Conservation (phyloP, 2,329 filamentous ascomycete genomes). For the Colletotrichum cereale region DNA sequence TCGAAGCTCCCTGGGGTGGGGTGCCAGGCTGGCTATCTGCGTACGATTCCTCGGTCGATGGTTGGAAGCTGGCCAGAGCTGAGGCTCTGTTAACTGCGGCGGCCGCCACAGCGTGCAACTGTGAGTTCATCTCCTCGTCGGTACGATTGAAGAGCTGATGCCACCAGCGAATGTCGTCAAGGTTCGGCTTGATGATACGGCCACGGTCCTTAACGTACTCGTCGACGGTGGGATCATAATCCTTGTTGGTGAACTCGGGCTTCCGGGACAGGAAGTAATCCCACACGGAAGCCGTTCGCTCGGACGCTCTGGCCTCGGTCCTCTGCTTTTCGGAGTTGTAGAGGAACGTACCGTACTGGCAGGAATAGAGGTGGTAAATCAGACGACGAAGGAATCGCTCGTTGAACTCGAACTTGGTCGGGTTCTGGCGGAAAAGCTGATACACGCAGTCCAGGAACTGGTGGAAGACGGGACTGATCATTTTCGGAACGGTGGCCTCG, state of each 20-base stretch:
- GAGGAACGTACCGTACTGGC: conserved; percentile 96
- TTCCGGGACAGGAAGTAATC: conserved; percentile 90
- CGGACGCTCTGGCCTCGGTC: conserved; percentile 73
- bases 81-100: conserved; percentile 57
- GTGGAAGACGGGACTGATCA: conserved; percentile 96
- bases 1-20: conserved; percentile 44
- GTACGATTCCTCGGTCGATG: conserved; percentile 41
- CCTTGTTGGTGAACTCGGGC: conserved; percentile 84
- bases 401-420: conserved; percentile 94
- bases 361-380: conserved; percentile 94
- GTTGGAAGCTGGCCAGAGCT: conserved; percentile 44
- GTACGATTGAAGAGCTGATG: conserved; percentile 85
- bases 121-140: conserved; percentile 92
- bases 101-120: conserved; percentile 66
- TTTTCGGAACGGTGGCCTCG: conserved; percentile 84
- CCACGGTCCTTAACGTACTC: conserved; percentile 85
- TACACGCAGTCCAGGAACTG: conserved; percentile 97
- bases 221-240: conserved; percentile 81
- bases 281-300: conserved; percentile 90
- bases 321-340: conserved; percentile 96
- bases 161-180: conserved; percentile 93
- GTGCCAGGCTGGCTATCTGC: conserved; percentile 46
- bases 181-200: conserved; percentile 83
- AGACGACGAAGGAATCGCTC: conserved; percentile 91
- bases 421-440: conserved; percentile 87